Base-by-base conservation (phyloP, 345 rosid genomes). In the Anastatica hierochuntica region DNA sequence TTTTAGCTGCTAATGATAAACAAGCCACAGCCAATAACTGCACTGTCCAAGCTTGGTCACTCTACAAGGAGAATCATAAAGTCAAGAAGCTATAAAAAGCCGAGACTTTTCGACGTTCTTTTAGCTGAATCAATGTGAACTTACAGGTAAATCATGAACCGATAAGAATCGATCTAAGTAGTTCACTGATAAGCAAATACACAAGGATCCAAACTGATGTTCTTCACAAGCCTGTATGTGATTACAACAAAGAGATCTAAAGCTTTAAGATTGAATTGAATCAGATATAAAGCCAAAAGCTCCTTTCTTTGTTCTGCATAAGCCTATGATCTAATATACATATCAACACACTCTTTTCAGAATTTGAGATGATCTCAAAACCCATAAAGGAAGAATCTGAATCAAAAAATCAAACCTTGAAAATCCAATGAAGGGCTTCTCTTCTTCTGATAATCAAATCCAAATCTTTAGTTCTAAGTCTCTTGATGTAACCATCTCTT, bases 91-190 rank as follows among this genome's bases (percentile, higher is more conserved):
- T 27, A 19, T 14, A 12, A 29, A 43, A n/a, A n/a, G n/a, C 18
- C n/a, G n/a, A 17, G 31, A 47, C 9, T 35, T 34, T 10, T 23
- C 15, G 33, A 35, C 16, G 41, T 10, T 34, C 9, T 33, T 16
- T 15, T 14, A 21, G 50, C 16, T 14, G 34, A 38, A 34, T 24
- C 31, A 35, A 29, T 50, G 33, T 53, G 26, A 53, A 79, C 89
- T 77, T 77, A 84, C 94, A 40, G 84, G 77, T 36, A 84, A 55
- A 33, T 82, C 78, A 71, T 76, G 72, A 44, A 79, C 67, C 14
- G 90, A 79, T 64, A 78, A 65, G 74, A 85, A 82, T 6, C 90
- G 76, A 63, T 85, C 87, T 71, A 85, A 75, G 78, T 77, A 85
- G 68, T 85, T 85, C 43, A 73, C n/a, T 5, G 87, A 63, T 48